Conservation (phyloP, 1,284 basidiomycete species). For the Trichosporon sp. region DNA sequence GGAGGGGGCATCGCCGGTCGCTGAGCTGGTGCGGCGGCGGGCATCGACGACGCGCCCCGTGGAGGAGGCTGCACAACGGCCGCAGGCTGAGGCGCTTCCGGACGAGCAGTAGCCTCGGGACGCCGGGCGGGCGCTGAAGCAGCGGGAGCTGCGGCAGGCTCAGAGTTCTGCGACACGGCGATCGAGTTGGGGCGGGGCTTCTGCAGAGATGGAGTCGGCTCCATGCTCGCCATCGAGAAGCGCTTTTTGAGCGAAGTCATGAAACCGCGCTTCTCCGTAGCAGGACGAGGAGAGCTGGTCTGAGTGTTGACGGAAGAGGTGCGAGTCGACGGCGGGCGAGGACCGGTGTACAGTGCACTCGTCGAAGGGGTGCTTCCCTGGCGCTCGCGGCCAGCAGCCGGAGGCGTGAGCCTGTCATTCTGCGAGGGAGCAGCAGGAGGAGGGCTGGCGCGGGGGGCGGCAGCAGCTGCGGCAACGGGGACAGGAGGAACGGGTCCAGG, state of each 20-base stretch:
- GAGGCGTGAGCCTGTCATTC: neutral
- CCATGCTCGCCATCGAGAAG: conserved; percentile 14
- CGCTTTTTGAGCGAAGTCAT: conserved; percentile 17
- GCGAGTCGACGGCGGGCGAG: neutral
- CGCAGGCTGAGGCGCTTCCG: neutral
- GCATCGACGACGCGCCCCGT: neutral
- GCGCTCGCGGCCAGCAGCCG: neutral
- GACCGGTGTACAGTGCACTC: neutral
- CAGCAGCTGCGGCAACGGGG: neutral
- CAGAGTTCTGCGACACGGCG: neutral
- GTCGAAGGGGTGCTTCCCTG: neutral
- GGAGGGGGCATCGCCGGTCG: conserved; percentile 8
- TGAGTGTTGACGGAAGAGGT: neutral
- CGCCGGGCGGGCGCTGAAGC: neutral
- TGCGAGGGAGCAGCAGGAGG: neutral
- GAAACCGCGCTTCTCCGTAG: conserved; percentile 13
- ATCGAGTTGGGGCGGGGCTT: conserved; percentile 8
- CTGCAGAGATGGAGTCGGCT: neutral
- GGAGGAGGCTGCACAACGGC: neutral
- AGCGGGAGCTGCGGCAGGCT: neutral
- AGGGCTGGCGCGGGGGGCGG: neutral
- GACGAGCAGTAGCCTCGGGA: neutral
- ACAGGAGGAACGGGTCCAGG: neutral
- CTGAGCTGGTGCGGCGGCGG: neutral
- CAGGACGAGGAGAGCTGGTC: neutral